A percentile compares a stretch with the other conserved stretches of the same genome.
phyloP scores from a whole-genome alignment of 176 grass and related monocot species.

The Lolium perenne region DNA sequence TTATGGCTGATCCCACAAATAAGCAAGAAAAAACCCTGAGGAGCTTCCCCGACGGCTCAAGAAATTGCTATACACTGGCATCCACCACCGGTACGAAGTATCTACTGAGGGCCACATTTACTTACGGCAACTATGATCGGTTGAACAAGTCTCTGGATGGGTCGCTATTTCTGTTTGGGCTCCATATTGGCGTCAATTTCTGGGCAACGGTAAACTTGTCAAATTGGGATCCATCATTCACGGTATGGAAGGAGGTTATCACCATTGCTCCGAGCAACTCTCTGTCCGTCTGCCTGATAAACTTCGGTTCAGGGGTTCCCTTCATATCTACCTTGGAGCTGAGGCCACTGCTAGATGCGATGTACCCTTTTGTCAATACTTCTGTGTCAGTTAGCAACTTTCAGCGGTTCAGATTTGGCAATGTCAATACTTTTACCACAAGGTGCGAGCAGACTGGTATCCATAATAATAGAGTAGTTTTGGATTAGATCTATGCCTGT shows the following conservation, averaged over 20 bases:
- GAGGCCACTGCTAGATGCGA: neutral
- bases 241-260: neutral
- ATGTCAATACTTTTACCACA: neutral
- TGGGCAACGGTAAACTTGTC: neutral
- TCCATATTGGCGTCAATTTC: no score
- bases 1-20: no score
- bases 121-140: no score
- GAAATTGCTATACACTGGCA: no score
- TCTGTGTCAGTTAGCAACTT: neutral
- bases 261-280: neutral
- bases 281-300: constrained; percentile 18
- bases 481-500: neutral
- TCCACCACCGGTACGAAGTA: no score
- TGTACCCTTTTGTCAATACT: neutral
- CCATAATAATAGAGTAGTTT: no score
- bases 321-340: constrained; percentile 7
- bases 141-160: no score
- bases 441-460: neutral
- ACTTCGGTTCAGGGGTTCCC: constrained; percentile 8
- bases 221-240: accelerated
- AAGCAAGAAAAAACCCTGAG: no score
- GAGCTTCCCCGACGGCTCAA: no score
- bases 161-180: no score
- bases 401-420: neutral
- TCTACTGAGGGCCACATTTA: no score